A percentile compares a stretch with the other conserved stretches of the same genome.
phyloP scores from a whole-genome alignment of 257 asterid species.

The Coffea eugenioides region DNA sequence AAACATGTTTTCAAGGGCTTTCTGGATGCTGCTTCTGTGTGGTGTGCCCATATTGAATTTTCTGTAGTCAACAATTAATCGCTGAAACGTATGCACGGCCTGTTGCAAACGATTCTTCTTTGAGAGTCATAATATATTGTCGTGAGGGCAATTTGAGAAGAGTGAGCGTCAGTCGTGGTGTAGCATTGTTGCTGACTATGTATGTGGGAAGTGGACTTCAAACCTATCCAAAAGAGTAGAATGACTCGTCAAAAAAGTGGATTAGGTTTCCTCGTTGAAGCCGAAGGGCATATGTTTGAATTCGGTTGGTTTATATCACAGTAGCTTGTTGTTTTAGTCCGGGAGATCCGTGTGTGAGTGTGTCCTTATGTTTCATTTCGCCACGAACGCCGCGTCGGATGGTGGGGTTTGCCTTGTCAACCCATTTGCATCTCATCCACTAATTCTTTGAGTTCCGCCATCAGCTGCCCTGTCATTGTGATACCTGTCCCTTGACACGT shows the following conservation, averaged over 20 bases:
- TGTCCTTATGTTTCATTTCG: constrained; percentile 38
- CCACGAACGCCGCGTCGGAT: constrained; percentile 49
- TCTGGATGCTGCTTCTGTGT: not conserved
- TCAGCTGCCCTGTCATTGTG: constrained; percentile 13
- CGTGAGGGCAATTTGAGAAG: too few relatives aligned
- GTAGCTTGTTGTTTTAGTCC: not conserved
- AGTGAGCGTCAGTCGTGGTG: too few relatives aligned
- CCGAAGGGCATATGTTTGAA: constrained; percentile 21
- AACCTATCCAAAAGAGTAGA: constrained; percentile 44
- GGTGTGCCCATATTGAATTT: not conserved
- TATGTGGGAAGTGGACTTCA: constrained; percentile 30
- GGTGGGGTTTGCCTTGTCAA: not conserved
- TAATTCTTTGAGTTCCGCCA: not conserved
- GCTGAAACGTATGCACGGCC: not conserved
- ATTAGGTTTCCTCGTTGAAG: constrained; percentile 47
- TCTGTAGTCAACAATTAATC: not conserved
- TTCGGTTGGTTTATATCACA: not conserved
- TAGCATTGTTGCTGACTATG: not conserved
- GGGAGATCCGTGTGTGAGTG: constrained; percentile 17
- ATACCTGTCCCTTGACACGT: constrained; percentile 21
- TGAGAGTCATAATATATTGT: too few relatives aligned
- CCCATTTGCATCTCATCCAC: constrained; percentile 34
- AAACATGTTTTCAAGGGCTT: not conserved
- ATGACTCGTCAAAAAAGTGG: constrained; percentile 18
- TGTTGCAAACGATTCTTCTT: not conserved